These are phyloP conservation scores for Pseudocercospora crystallina DNA, from an alignment of 2,329 filamentous ascomycete species.

Conservation along the genomic window DNA sequence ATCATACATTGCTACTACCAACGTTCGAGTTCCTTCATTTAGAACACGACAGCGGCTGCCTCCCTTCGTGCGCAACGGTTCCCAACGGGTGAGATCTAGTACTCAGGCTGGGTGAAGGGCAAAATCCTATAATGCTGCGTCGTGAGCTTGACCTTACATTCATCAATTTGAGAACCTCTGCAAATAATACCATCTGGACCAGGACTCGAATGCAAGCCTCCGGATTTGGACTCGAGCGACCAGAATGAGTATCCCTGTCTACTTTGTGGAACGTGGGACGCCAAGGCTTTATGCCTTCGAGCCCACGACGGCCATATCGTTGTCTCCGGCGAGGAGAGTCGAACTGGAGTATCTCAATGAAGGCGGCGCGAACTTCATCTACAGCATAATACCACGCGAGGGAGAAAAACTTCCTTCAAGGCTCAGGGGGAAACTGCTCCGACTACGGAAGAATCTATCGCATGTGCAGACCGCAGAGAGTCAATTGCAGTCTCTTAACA, in stretches of 20 bases:
- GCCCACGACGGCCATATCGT: constrained; percentile 1
- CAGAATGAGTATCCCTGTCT: constrained; percentile 21
- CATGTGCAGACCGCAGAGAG: constrained; percentile 30
- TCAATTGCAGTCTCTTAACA: constrained; percentile 28
- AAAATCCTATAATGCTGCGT: too few species aligned
- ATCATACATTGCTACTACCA: too few species aligned
- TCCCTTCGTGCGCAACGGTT: not conserved
- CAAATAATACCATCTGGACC: too few species aligned
- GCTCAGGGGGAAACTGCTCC: constrained; percentile 30
- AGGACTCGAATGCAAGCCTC: too few species aligned
- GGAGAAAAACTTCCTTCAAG: constrained; percentile 16
- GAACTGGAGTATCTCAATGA: constrained; percentile 36
- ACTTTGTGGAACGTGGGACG: constrained; percentile 16
- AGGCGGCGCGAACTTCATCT: constrained; percentile 40
- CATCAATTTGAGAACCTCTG: too few species aligned
- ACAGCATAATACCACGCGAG: constrained; percentile 23
- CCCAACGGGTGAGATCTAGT: too few species aligned
- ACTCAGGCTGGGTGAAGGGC: too few species aligned
- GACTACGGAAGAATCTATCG: constrained; percentile 34
- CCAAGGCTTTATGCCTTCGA: constrained; percentile 17
- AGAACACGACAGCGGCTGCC: not conserved
- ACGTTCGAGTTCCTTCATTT: not conserved
- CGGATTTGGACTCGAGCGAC: too few species aligned
- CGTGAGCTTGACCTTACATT: too few species aligned
- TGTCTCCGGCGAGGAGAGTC: constrained; percentile 6